Evolutionary conservation across 805 yeast species (phyloP).

Genomic region (Candida boleticola): DNA sequence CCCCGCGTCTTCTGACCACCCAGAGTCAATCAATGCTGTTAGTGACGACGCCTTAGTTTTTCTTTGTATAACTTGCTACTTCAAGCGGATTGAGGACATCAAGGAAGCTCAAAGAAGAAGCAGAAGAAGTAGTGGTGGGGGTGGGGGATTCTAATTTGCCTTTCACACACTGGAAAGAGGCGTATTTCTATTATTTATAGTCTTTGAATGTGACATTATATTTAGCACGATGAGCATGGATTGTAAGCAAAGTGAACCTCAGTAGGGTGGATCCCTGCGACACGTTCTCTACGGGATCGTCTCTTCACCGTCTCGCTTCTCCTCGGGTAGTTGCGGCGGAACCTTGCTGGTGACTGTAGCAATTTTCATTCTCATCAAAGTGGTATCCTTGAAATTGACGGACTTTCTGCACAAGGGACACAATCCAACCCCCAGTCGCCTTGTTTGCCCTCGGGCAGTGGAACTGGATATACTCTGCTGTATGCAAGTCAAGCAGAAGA

Average conservation of each 20-base stretch:
- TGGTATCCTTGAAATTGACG: slow-evolving; percentile 38
- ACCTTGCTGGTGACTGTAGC: slow-evolving; percentile 3
- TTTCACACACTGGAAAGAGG: too few relatives aligned
- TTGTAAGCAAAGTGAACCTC: too few relatives aligned
- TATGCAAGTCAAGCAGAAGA: slow-evolving; percentile 42
- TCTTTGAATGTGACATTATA: too few relatives aligned
- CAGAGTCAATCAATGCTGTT: neutral
- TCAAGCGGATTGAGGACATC: neutral
- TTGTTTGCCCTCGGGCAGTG: slow-evolving; percentile 41
- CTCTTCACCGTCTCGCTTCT: too few relatives aligned
- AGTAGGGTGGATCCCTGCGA: too few relatives aligned
- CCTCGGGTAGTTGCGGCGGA: neutral
- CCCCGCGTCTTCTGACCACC: too few relatives aligned
- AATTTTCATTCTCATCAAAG: slow-evolving; percentile 20
- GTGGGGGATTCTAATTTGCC: too few relatives aligned
- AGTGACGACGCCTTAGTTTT: neutral
- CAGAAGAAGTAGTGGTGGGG: too few relatives aligned
- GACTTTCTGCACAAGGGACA: slow-evolving; percentile 44
- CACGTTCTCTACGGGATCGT: too few relatives aligned
- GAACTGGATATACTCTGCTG: slow-evolving; percentile 40
- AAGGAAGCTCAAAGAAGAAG: too few relatives aligned
- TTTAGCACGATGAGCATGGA: too few relatives aligned
- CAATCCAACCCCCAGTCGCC: slow-evolving; percentile 36
- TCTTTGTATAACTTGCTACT: neutral
- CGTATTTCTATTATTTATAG: too few relatives aligned